These are phyloP conservation scores for Chimonanthus praecox DNA, from an alignment of 164 flowering plant species.

Conservation along the genomic window DNA sequence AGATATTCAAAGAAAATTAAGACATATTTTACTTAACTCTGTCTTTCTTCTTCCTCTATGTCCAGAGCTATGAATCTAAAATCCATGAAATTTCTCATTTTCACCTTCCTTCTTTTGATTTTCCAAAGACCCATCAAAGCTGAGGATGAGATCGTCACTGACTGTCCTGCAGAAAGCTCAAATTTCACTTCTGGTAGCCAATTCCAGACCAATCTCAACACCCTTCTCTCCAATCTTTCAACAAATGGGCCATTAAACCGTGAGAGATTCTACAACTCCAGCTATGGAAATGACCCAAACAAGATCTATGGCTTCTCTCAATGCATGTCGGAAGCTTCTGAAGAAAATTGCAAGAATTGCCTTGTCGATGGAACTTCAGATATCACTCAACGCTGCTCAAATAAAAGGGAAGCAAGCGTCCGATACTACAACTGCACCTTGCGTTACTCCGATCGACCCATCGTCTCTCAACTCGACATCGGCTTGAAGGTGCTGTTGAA, in stretches of 20 bases:
- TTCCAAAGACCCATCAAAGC: no score
- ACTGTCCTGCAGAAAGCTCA: no score
- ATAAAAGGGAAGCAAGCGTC: neutral
- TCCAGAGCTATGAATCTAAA: no score
- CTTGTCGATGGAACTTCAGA: neutral
- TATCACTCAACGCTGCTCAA: neutral
- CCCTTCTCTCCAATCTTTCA: neutral
- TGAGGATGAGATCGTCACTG: no score
- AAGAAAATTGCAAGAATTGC: neutral
- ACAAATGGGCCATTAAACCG: neutral
- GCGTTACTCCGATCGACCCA: neutral
- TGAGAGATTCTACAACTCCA: neutral
- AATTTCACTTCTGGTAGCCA: no score
- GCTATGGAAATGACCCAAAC: neutral
- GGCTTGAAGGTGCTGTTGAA: no score
- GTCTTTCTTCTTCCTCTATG: no score
- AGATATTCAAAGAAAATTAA: no score
- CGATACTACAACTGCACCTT: neutral
- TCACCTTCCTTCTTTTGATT: no score
- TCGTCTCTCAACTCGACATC: neutral
- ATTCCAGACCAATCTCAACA: neutral
- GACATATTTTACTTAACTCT: no score
- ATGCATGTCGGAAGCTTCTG: neutral
- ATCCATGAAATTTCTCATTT: no score
- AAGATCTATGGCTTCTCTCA: neutral